These are phyloP conservation scores for Tricladium varicosporioides DNA, from an alignment of 2,329 filamentous ascomycete genomes.

Conservation along the genomic window DNA sequence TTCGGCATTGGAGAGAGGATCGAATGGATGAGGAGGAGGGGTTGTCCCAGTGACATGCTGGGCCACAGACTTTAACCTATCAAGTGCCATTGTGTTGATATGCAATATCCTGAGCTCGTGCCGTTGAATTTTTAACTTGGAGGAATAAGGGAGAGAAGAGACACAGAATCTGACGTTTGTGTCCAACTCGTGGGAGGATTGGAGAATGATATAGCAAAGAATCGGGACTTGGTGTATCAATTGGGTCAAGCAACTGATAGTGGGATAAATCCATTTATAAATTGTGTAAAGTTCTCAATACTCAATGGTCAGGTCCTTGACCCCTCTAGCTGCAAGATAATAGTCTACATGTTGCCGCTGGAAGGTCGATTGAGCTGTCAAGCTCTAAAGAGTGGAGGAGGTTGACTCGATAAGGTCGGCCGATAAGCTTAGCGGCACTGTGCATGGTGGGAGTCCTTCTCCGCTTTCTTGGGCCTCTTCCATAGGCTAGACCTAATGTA, in stretches of 20 bases:
- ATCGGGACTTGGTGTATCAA: constrained; percentile 32
- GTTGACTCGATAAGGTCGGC: constrained; percentile 20
- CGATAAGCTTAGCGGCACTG: background rate
- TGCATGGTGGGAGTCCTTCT: no score
- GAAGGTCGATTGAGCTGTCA: constrained; percentile 5
- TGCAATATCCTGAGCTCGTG: background rate
- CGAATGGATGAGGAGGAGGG: constrained; percentile 67
- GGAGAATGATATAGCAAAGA: constrained; percentile 18
- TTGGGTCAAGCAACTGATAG: constrained; percentile 25
- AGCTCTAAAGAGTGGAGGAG: constrained; percentile 13
- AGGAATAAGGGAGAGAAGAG: constrained; percentile 4
- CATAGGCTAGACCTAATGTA: no score
- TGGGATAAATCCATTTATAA: constrained; percentile 15
- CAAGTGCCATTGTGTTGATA: constrained; percentile 52
- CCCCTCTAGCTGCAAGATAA: constrained; percentile 16
- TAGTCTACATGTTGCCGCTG: constrained; percentile 13
- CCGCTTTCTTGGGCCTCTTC: no score
- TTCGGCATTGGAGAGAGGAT: constrained; percentile 70
- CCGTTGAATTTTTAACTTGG: background rate
- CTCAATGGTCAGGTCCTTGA: constrained; percentile 7
- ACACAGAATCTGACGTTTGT: background rate
- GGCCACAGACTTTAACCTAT: constrained; percentile 62
- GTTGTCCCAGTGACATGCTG: constrained; percentile 56
- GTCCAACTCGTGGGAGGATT: constrained; percentile 3
- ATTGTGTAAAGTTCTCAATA: constrained; percentile 18